A percentile compares a stretch with the other conserved stretches of the same genome.
Evolutionary conservation across 495 filamentous ascomycete species (phyloP).

Genomic region (Penicillium coffeae): DNA sequence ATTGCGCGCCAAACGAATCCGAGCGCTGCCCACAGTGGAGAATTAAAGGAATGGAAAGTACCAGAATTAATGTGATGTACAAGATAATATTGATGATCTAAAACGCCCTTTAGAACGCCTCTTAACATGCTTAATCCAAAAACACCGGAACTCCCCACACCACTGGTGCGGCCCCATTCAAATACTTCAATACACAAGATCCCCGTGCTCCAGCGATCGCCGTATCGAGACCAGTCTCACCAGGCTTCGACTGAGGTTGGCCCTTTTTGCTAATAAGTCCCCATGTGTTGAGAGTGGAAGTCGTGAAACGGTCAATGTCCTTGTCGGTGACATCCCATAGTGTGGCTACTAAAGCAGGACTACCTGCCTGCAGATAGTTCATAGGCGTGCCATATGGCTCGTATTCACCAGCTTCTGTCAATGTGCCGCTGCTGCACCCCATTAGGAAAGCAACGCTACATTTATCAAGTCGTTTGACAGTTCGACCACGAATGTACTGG

Average conservation of each 20-base stretch:
- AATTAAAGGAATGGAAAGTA: constrained; percentile 2
- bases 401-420: constrained; percentile 80
- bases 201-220: constrained; percentile 70
- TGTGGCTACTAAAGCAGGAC: constrained; percentile 78
- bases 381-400: constrained; percentile 85
- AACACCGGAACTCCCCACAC: constrained; percentile 95
- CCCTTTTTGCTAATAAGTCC: constrained; percentile 54
- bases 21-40: constrained; percentile 19
- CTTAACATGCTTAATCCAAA: constrained; percentile 43
- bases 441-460: constrained; percentile 85
- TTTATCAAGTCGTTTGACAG: constrained; percentile 69
- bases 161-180: constrained; percentile 88
- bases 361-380: constrained; percentile 84
- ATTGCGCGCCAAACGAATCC: constrained; percentile 7
- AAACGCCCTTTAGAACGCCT: constrained; percentile 1
- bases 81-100: not conserved
- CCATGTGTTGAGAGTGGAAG: constrained; percentile 75
- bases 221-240: constrained; percentile 56
- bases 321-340: constrained; percentile 98
- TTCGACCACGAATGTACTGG: constrained; percentile 81
- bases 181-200: constrained; percentile 77
- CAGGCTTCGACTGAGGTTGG: constrained; percentile 6
- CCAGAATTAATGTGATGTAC: not conserved
- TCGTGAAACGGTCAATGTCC: constrained; percentile 90
- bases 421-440: constrained; percentile 78